Conservation (phyloP, 495 filamentous ascomycete species). For the Viridothelium virens region DNA sequence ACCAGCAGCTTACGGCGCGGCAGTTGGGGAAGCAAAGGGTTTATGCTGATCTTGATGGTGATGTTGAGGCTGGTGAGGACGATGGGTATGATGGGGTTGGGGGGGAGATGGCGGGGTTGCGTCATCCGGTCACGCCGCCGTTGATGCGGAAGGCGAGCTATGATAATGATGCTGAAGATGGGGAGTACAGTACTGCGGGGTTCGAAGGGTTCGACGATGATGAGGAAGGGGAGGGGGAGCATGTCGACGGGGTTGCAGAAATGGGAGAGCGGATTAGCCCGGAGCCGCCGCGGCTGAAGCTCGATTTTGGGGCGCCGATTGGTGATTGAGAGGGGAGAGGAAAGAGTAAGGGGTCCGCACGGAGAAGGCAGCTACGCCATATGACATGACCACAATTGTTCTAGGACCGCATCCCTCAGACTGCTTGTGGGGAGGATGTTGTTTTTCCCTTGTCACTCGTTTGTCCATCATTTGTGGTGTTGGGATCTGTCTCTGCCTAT, state of each 20-base stretch:
- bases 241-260: not conserved
- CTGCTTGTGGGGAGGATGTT: not conserved
- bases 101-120: slow-evolving; percentile 37
- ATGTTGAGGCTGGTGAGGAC: not conserved
- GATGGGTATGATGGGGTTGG: not conserved
- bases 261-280: slow-evolving; percentile 6
- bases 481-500: not conserved
- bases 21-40: slow-evolving; percentile 19
- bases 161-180: slow-evolving; percentile 34
- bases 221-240: slow-evolving; percentile 13
- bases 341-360: not conserved
- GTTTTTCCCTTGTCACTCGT: not conserved
- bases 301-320: slow-evolving; percentile 9
- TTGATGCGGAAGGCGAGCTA: slow-evolving; percentile 34
- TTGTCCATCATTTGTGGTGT: not conserved
- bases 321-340: not conserved
- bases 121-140: slow-evolving; percentile 53
- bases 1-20: slow-evolving; percentile 6
- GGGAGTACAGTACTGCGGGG: slow-evolving; percentile 27
- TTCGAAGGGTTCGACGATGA: slow-evolving; percentile 29
- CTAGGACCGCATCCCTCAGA: not conserved
- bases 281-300: slow-evolving; percentile 4
- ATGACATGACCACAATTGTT: not conserved
- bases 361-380: not conserved
- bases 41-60: not conserved